Conservation (phyloP, 2,329 filamentous ascomycete genomes). For the Kalmusia sp. region DNA sequence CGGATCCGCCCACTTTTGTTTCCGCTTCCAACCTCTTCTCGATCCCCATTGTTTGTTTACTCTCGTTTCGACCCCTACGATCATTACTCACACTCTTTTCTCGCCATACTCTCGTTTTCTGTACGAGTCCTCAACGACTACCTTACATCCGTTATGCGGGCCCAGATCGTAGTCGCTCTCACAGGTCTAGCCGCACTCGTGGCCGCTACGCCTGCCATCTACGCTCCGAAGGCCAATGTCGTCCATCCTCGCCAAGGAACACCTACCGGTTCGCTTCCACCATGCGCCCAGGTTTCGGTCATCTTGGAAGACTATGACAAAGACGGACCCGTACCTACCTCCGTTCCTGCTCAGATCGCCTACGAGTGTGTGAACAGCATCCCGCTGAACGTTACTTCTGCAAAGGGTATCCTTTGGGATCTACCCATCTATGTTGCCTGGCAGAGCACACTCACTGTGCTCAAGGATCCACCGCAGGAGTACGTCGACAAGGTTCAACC, state of each 20-base stretch:
- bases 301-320: slow-evolving; percentile 23
- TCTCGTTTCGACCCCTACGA: slow-evolving; percentile 1
- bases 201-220: slow-evolving; percentile 33
- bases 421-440: slow-evolving; percentile 54
- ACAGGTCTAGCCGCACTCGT: slow-evolving; percentile 28
- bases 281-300: slow-evolving; percentile 43
- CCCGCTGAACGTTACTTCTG: slow-evolving; percentile 52
- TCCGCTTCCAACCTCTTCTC: slow-evolving; percentile 17
- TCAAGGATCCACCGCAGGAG: slow-evolving; percentile 54
- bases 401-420: slow-evolving; percentile 46
- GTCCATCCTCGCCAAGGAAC: background rate
- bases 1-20: slow-evolving; percentile 6
- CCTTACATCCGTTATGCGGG: slow-evolving; percentile 28
- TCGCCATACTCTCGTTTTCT: slow-evolving; percentile 5
- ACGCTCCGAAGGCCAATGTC: slow-evolving; percentile 11
- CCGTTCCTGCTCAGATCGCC: slow-evolving; percentile 52
- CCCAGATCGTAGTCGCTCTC: slow-evolving; percentile 26
- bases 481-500: slow-evolving; percentile 55
- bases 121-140: slow-evolving; percentile 2
- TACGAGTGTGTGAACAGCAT: slow-evolving; percentile 55
- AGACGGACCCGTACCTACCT: slow-evolving; percentile 13
- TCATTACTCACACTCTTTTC: slow-evolving; percentile 8
- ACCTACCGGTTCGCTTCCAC: slow-evolving; percentile 22
- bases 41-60: slow-evolving; percentile 9
- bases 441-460: slow-evolving; percentile 54